Base-by-base conservation (phyloP, 176 grass and related monocot genomes). In the Luzula sylvatica region DNA sequence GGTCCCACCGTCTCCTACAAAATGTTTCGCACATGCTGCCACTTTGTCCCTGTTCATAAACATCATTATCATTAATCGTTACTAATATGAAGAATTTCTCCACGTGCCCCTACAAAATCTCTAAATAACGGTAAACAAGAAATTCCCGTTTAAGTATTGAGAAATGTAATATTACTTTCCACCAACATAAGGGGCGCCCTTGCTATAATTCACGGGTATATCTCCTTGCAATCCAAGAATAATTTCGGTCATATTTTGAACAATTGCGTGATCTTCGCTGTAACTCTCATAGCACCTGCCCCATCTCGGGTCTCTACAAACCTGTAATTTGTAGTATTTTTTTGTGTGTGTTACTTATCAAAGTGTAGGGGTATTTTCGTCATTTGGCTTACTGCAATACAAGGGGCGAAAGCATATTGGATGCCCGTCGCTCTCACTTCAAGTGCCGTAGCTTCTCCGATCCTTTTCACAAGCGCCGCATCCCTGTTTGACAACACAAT, bases 261-360 rank as follows among this genome's bases (percentile, higher is more conserved):
- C 83, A 79, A 95, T 50, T 8, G 42, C 84, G 66, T 82, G 67
- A 50, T 95, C 83, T 70, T 95, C 90, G 67, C 90, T 88, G 59
- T 85, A 95, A 58, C 90, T 95, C 68, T 95, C 90, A 23, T 86
- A 95, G 32, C 90, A 95, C 24, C 90, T 63, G 42, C 90, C 90
- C 90, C 90, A 95, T 65, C 90, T 85, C 66, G 90, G 90, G 72
- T 95, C 90, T 82, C 83, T 88, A 72, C 90, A 95, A 63, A 95
- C 83, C 90, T 95, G 15, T 43, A 75, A 63, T 63, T 65, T 50
- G 38, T 59, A 40, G 19, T 28, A 53, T 43, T 29, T 11, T 73
- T 27, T 40, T 20, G 38, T 30, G 64, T 49, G 18, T 52, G 55
- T 40, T 27, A 24, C 57, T 65, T 23, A 63, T 55, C 20, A 5